Base-by-base conservation (phyloP, 164 flowering plant genomes). In the Stephania yunnanensis region DNA sequence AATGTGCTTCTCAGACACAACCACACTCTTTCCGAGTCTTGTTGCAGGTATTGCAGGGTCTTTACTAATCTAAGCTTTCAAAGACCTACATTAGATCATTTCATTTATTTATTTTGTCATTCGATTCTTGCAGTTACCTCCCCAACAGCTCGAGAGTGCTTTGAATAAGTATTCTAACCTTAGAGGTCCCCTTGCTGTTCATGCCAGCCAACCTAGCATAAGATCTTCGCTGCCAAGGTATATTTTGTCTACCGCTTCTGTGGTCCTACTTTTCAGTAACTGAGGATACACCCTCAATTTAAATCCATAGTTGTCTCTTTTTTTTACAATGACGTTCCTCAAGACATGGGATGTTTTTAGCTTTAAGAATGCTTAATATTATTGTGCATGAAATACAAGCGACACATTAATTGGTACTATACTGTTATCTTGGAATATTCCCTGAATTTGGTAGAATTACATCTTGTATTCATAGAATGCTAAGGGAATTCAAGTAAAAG, bases 21-120 rank as follows among this genome's bases (percentile, higher is more conserved):
- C 99, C 99, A 46, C 99, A 89, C 89, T 96, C 99, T 55, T 94
- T 90, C 72, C 84, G 69, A 42, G 99, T 96, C 53, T 77, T 96
- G 65, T 80, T 94, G 71, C 89, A 91, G 97, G 99, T 94, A 85
- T 29, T 53, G 20, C 9, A 61, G 25, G 66, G 8, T 61, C 20
- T 61, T 19, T 25, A n/a, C 25, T n/a, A 4, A 4, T 70, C 20
- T 19, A n/a, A 25, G 31, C 31, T 45, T 44, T 19, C 25, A 30
- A 5, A 52, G n/a, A 4, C 19, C 76, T 69, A 19, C 22, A 61
- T n/a, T n/a, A 61, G 55, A 10, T 5, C 10, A 46, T 17, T 64
- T 7, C 58, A 9, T 70, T 30, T 45, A 6, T 64, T 29, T 63
- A n/a, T 15, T 19, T 71, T 8, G 29, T 15, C 69, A 8, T 76